Conservation (phyloP, 2,329 filamentous ascomycete species). For the Emydomyces testavorans region DNA sequence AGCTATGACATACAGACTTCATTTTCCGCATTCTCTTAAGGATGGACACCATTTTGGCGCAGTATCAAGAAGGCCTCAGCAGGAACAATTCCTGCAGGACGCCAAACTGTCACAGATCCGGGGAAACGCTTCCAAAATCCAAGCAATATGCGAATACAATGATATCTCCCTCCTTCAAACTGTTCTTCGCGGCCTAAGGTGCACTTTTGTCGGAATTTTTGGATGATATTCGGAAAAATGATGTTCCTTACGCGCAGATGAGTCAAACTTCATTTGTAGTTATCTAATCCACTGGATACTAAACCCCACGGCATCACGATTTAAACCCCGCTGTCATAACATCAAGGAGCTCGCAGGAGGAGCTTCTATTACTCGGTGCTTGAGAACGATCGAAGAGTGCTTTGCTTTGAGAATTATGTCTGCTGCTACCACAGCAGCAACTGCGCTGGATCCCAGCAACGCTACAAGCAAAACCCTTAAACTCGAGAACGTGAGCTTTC, state of each 20-base stretch:
- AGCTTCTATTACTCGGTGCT: not conserved
- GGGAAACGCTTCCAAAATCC: not conserved
- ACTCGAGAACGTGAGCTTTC: conserved; percentile 45
- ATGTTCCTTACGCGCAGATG: not conserved
- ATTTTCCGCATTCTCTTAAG: conserved; percentile 61
- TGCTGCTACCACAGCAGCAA: conserved; percentile 36
- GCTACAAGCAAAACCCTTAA: conserved; percentile 52
- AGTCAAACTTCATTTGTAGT: not conserved
- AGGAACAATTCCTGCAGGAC: conserved; percentile 5
- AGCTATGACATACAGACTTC: conserved; percentile 48
- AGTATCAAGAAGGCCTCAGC: not conserved
- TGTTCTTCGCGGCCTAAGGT: conserved; percentile 2
- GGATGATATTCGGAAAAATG: not conserved
- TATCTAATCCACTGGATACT: not conserved
- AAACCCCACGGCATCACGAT: not conserved
- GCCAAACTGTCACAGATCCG: not conserved
- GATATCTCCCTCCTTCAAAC: not conserved
- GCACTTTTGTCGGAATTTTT: conserved; percentile 9
- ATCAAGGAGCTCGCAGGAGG: not conserved
- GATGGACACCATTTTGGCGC: conserved; percentile 37
- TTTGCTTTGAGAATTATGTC: conserved; percentile 23
- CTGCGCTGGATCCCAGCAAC: conserved; percentile 44
- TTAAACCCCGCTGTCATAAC: conserved; percentile 1
- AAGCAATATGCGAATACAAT: not conserved
- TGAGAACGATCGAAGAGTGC: not conserved